phyloP scores from a whole-genome alignment of 140 eudicot genomes.

The Anethum foeniculum region DNA sequence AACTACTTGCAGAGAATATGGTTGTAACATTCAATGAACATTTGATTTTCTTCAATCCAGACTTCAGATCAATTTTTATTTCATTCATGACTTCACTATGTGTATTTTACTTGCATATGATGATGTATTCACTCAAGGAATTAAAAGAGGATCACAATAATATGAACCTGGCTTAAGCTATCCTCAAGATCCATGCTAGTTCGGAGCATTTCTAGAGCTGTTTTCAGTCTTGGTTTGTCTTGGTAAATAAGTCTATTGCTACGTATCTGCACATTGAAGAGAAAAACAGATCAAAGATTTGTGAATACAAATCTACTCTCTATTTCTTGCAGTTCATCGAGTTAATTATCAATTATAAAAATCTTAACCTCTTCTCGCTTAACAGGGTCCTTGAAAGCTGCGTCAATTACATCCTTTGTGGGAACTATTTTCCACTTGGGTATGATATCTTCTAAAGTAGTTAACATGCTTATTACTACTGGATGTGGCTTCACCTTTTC shows the following conservation, averaged over 20 bases:
- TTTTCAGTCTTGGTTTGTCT: slow-evolving; percentile 83
- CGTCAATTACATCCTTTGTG: slow-evolving; percentile 76
- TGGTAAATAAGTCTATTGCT: slow-evolving; percentile 79
- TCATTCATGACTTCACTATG: neutral
- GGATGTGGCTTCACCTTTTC: slow-evolving; percentile 99
- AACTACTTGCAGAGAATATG: neutral
- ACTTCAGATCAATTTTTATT: neutral
- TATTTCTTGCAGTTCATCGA: slow-evolving; percentile 1
- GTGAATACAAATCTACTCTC: slow-evolving; percentile 9
- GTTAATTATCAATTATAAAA: neutral
- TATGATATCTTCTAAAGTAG: slow-evolving; percentile 75
- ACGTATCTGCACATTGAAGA: slow-evolving; percentile 52
- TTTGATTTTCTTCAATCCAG: neutral
- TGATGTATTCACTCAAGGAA: neutral
- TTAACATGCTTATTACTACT: slow-evolving; percentile 58
- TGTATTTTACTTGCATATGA: neutral
- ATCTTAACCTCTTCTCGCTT: slow-evolving; percentile 72
- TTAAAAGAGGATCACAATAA: neutral
- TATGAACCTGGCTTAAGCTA: slow-evolving; percentile 64
- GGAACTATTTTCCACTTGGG: slow-evolving; percentile 99
- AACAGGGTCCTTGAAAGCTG: slow-evolving; percentile 90
- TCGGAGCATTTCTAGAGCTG: slow-evolving; percentile 96
- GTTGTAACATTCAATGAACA: neutral
- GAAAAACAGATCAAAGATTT: neutral
- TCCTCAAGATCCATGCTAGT: slow-evolving; percentile 91